Base-by-base conservation (phyloP, 2,329 filamentous ascomycete species). In the Ascochyta clinopodiicola region DNA sequence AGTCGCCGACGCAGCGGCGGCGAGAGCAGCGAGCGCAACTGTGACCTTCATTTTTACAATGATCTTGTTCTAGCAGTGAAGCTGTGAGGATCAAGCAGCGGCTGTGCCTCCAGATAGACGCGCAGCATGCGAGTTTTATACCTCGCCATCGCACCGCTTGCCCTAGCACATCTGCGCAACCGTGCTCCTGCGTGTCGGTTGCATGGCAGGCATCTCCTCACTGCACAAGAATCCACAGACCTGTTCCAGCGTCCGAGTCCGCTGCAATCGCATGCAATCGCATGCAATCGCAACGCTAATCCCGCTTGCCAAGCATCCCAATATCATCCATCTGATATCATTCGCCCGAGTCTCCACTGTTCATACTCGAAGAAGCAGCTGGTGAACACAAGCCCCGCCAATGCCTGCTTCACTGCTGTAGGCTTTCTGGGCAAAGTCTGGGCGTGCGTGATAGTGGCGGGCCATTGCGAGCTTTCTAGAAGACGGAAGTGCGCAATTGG, bases 21-120 rank as follows among this genome's bases (percentile, higher is more conserved):
- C 61, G 46, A 71, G 60, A 44, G 61, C 64, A 50, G 57, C 62
- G 43, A 71, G 48, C 39, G 55, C 60, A 59, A 68, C 44, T 48
- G 61, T 53, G 40, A 57, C 44, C 63, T 61, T 67, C 66, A 70
- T 70, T 7, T 44, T 65, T 35, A 50, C 27, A 27, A 25, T 51
- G 44, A 45, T 37, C 29, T 45, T 58, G 17, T 48, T 31, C 32
- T 27, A 32, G 38, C 43, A 46, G 50, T 22, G 24, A 58, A 47
- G 46, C 45, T 51, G 46, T 32, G 39, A 42, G 15, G 19, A 43
- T 43, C 32, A 46, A 59, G 46, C 25, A 49, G 44, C 49, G 48
- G 55, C 49, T 50, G 49, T 49, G 31, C 12, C 37, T 29, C 13
- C 17, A 19, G 25, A 51, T 15, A 32, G 21, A 15, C 22, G 48